These are phyloP conservation scores for Senecio squalidus DNA, from an alignment of 140 eudicot species.

Conservation along the genomic window DNA sequence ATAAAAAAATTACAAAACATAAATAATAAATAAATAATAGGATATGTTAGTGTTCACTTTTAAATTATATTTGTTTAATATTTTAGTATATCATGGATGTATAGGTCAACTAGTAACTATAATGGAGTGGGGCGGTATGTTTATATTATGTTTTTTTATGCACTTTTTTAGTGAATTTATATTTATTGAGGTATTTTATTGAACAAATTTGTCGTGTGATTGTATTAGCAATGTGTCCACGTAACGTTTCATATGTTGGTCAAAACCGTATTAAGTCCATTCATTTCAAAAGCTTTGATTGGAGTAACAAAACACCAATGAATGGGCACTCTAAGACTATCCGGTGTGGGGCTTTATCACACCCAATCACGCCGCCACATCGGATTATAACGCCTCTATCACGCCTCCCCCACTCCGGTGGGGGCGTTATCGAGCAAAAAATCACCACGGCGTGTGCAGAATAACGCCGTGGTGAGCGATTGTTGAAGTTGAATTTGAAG, in stretches of 20 bases:
- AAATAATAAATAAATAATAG: too few species aligned
- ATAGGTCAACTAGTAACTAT: conserved; percentile 12
- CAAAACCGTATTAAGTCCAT: conserved; percentile 22
- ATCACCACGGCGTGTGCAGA: too few species aligned
- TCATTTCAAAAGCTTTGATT: conserved; percentile 15
- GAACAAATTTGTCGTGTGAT: not conserved
- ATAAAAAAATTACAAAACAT: not conserved
- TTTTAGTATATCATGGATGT: not conserved
- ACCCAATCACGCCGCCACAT: too few species aligned
- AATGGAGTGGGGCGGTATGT: conserved; percentile 30
- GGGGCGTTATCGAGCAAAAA: too few species aligned
- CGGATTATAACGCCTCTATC: too few species aligned
- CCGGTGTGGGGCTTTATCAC: too few species aligned
- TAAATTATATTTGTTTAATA: not conserved
- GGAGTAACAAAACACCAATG: conserved; percentile 6
- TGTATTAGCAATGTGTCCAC: conserved; percentile 14
- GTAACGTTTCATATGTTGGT: conserved; percentile 21
- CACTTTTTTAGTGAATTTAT: conserved; percentile 10
- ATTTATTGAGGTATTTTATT: conserved; percentile 1
- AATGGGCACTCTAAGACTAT: not conserved
- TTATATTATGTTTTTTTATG: not conserved
- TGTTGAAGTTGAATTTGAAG: not conserved
- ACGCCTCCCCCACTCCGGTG: too few species aligned
- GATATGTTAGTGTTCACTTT: not conserved
- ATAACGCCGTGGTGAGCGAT: not conserved